Conservation (phyloP, 164 flowering plant species). For the Umbilicus rupestris region DNA sequence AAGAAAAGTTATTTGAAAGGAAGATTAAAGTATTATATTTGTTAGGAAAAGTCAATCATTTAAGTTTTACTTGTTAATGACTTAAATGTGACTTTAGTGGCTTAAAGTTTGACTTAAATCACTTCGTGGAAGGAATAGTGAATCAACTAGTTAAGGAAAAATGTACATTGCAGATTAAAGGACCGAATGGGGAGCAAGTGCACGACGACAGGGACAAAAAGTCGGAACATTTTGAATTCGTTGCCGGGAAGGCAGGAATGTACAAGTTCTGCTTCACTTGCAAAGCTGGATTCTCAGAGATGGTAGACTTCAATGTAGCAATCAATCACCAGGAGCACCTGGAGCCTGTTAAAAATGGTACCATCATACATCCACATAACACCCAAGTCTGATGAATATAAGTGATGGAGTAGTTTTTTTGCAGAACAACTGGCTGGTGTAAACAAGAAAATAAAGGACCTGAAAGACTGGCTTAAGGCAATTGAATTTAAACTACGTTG, state of each 20-base stretch:
- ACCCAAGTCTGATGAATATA: no score
- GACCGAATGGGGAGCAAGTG: constrained; percentile 6
- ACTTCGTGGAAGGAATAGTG: neutral
- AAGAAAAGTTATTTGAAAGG: no score
- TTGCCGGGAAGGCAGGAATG: neutral
- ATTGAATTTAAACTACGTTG: neutral
- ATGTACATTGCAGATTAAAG: neutral
- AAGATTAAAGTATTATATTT: no score
- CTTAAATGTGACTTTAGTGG: no score
- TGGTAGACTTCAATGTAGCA: neutral
- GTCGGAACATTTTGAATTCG: constrained; percentile 1
- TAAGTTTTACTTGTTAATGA: no score
- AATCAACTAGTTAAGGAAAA: neutral
- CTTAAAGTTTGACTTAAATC: no score
- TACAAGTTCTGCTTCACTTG: neutral
- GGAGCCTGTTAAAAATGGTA: neutral
- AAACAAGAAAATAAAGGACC: neutral
- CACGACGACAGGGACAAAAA: constrained; percentile 7
- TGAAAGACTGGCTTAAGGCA: neutral
- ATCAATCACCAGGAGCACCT: constrained; percentile 4
- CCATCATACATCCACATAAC: no score
- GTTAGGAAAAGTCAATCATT: no score
- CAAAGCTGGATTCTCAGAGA: neutral
- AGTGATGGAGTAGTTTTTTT: no score
- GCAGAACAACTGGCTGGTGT: neutral